Conservation (phyloP, 345 rosid genomes). For the Eucalyptus microcorys region DNA sequence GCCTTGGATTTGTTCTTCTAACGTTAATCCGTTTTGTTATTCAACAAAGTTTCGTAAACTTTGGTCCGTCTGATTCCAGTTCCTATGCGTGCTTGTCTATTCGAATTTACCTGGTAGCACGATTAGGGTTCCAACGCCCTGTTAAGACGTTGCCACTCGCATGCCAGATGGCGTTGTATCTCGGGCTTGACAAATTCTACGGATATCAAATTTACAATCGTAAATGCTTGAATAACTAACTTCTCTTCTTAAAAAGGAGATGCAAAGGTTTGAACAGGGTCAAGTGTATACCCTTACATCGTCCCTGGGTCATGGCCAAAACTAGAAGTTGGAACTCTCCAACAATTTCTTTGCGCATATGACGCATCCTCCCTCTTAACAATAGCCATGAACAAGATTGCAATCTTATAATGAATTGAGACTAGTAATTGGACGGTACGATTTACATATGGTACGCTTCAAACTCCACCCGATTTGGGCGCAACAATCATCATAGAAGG, state of each 20-base stretch:
- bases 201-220: neutral
- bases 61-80: neutral
- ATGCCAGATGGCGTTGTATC: neutral
- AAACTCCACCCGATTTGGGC: neutral
- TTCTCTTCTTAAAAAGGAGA: neutral
- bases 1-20: neutral
- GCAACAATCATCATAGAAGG: neutral
- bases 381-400: neutral
- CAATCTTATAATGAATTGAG: neutral
- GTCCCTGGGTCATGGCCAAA: neutral
- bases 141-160: neutral
- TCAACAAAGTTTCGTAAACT: neutral
- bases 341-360: neutral
- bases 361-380: neutral
- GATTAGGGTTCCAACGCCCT: neutral
- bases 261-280: neutral
- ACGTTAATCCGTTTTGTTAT: neutral
- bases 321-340: neutral
- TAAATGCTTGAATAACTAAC: neutral
- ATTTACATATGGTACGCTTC: neutral
- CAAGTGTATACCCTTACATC: neutral
- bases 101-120: neutral
- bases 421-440: neutral
- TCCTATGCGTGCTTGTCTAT: neutral
- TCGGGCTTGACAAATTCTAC: neutral